These are phyloP conservation scores for Stenogyne calaminthoides DNA, from an alignment of 305 asterid species.

Conservation along the genomic window DNA sequence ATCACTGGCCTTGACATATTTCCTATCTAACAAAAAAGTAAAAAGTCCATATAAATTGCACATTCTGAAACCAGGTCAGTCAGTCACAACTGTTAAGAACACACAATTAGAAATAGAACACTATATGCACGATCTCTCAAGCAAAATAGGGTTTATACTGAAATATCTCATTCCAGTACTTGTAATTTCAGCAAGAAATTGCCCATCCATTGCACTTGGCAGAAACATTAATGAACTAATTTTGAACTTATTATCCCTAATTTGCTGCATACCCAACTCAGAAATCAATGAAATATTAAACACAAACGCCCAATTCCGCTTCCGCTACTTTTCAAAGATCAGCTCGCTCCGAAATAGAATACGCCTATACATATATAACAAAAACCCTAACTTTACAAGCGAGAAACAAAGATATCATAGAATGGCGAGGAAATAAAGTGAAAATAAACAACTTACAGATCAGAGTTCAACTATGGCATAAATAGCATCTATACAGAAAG, in stretches of 20 bases:
- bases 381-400: neutral
- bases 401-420: neutral
- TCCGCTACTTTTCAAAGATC: neutral
- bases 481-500: constrained; percentile 29
- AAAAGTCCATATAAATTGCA: constrained; percentile 20
- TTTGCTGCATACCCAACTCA: constrained; percentile 19
- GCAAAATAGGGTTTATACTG: constrained; percentile 3
- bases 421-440: neutral
- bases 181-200: constrained; percentile 3
- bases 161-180: neutral
- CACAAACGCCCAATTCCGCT: neutral
- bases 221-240: constrained; percentile 12
- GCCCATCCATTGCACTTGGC: constrained; percentile 16
- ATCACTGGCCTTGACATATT: constrained; percentile 83
- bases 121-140: neutral
- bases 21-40: constrained; percentile 29
- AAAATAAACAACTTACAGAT: constrained; percentile 35
- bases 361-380: neutral
- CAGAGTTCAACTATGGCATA: constrained; percentile 24
- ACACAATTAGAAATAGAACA: neutral
- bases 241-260: constrained; percentile 16
- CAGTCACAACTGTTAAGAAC: neutral
- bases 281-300: neutral
- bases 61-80: constrained; percentile 3
- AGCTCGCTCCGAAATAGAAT: neutral